Conservation (phyloP, 2,329 filamentous ascomycete species). For the Fusarium albidum region DNA sequence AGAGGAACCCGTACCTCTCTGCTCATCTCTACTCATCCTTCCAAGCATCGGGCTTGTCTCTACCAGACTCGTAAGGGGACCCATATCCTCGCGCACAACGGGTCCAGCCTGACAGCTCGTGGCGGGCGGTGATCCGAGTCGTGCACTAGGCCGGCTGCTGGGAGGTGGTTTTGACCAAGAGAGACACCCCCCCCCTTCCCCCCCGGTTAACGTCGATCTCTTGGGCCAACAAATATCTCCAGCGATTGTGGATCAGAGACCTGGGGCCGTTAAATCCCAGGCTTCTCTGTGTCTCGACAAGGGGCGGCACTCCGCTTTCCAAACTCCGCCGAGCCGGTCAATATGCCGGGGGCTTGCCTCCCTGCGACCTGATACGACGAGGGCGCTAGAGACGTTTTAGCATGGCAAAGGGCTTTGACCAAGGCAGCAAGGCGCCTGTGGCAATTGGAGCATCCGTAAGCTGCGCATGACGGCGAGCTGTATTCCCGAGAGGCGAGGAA, state of each 20-base stretch:
- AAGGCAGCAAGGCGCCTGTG: neutral
- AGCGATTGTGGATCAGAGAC: too few relatives aligned
- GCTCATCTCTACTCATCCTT: too few relatives aligned
- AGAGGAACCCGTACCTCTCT: too few relatives aligned
- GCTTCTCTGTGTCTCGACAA: neutral
- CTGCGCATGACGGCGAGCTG: neutral
- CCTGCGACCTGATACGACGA: slow-evolving; percentile 4
- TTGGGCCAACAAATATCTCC: too few relatives aligned
- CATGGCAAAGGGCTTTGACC: too few relatives aligned
- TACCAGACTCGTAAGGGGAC: slow-evolving; percentile 2
- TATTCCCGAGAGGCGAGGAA: neutral
- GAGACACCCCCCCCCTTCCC: too few relatives aligned
- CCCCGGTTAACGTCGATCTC: too few relatives aligned
- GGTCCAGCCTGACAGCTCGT: slow-evolving; percentile 27
- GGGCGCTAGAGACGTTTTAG: neutral
- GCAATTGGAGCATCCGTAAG: neutral
- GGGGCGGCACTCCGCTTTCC: slow-evolving; percentile 7
- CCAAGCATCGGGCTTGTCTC: neutral
- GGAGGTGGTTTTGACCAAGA: too few relatives aligned
- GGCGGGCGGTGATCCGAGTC: slow-evolving; percentile 33
- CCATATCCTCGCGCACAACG: slow-evolving; percentile 9
- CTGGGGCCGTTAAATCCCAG: too few relatives aligned
- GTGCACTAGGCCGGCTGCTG: slow-evolving; percentile 15
- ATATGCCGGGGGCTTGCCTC: neutral
- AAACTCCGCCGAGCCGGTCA: slow-evolving; percentile 1